phyloP scores from a whole-genome alignment of 345 rosid species.

The Eucalyptus paniculata region DNA sequence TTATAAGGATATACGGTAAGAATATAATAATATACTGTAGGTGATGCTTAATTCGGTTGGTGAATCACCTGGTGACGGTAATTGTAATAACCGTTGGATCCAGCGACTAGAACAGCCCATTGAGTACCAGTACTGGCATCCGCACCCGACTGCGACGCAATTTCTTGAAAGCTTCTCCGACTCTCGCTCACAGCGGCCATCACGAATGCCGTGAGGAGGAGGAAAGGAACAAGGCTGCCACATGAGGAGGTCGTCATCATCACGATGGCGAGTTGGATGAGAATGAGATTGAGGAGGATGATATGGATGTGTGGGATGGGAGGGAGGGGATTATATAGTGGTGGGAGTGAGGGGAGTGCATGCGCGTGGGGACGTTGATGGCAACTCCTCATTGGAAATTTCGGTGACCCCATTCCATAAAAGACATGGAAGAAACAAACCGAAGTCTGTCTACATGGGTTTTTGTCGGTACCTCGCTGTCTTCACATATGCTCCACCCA shows the following conservation, averaged over 20 bases:
- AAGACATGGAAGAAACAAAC: background rate
- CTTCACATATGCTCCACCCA: background rate
- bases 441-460: background rate
- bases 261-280: background rate
- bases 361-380: background rate
- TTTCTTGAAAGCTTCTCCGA: background rate
- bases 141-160: background rate
- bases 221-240: background rate
- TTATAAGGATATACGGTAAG: background rate
- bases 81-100: conserved; percentile 30
- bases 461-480: background rate
- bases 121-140: conserved; percentile 5
- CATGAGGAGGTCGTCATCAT: background rate
- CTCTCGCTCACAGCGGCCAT: background rate
- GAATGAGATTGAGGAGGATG: background rate
- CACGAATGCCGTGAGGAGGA: background rate
- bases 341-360: background rate
- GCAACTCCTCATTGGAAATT: background rate
- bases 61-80: conserved; percentile 65
- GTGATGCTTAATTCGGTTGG: background rate
- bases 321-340: background rate
- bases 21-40: background rate
- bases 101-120: conserved; percentile 78
- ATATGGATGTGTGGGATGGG: background rate
- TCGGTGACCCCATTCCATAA: background rate